phyloP scores from a whole-genome alignment of 257 asterid species.

The Solanum tarijense region DNA sequence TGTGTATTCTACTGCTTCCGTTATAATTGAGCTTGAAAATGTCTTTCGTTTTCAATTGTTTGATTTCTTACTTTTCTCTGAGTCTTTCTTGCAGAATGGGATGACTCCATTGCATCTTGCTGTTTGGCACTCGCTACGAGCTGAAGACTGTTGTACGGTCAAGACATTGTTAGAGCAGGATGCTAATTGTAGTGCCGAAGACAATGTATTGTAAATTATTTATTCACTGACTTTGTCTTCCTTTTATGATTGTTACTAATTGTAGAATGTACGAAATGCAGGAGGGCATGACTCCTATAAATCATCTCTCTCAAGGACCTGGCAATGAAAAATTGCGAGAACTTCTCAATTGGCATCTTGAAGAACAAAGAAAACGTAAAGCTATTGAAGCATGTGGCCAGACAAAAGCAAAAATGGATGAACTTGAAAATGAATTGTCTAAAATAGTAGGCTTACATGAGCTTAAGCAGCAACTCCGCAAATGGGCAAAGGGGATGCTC shows the following conservation, averaged over 20 bases:
- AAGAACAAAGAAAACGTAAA: conserved; percentile 62
- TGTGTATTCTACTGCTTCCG: conserved; percentile 12
- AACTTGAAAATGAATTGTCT: conserved; percentile 63
- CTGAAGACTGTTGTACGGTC: conserved; percentile 69
- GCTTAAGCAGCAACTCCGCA: conserved; percentile 59
- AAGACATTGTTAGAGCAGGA: conserved; percentile 63
- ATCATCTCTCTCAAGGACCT: conserved; percentile 77
- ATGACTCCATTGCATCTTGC: conserved; percentile 99
- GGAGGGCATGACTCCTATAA: conserved; percentile 91
- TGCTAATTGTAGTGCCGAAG: conserved; percentile 89
- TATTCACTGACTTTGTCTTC: not conserved
- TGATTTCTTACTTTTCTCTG: not conserved
- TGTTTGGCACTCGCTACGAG: conserved; percentile 90
- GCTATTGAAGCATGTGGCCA: conserved; percentile 82
- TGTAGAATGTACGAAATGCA: conserved; percentile 24
- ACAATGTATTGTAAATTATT: conserved; percentile 36
- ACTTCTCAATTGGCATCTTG: conserved; percentile 57
- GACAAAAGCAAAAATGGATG: conserved; percentile 74
- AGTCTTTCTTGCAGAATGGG: conserved; percentile 55
- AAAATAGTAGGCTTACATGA: conserved; percentile 59
- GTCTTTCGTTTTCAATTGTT: not conserved
- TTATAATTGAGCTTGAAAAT: not conserved
- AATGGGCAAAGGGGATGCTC: conserved; percentile 96
- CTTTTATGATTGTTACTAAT: conserved; percentile 21
- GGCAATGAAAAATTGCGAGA: conserved; percentile 60